A percentile compares a stretch with the other conserved stretches of the same genome.
Evolutionary conservation across 345 rosid species (phyloP).

Genomic region (Salix koriyanagi): DNA sequence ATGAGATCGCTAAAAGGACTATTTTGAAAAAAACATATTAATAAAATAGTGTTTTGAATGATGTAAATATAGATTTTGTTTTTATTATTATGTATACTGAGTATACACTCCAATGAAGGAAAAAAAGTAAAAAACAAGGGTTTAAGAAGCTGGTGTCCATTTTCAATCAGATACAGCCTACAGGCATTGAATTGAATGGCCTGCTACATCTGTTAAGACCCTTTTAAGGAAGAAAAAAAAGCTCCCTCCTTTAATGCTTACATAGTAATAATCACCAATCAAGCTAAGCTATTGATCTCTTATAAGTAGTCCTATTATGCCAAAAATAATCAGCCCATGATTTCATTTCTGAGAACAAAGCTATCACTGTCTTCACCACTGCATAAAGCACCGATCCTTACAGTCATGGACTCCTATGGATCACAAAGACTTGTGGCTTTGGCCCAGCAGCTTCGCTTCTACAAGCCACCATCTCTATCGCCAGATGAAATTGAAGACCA

Average conservation of each 20-base stretch:
- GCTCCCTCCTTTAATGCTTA: neutral
- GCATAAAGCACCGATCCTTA: neutral
- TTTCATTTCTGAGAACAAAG: slow-evolving; percentile 33
- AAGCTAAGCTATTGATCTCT: neutral
- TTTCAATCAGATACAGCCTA: too few species aligned
- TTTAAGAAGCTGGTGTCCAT: too few species aligned
- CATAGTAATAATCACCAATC: neutral
- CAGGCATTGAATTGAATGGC: too few species aligned
- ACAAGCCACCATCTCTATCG: slow-evolving; percentile 48
- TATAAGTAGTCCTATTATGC: neutral
- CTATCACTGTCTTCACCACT: slow-evolving; percentile 18
- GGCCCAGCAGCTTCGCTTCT: slow-evolving; percentile 69
- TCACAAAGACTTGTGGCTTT: slow-evolving; percentile 43
- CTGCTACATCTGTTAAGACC: too few species aligned
- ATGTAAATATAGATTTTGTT: too few species aligned
- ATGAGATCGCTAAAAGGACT: too few species aligned
- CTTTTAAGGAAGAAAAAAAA: slow-evolving; percentile 13
- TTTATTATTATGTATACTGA: too few species aligned
- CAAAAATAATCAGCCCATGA: slow-evolving; percentile 27
- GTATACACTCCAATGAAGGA: too few species aligned
- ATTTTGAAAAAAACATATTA: too few species aligned
- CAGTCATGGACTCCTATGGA: slow-evolving; percentile 43
- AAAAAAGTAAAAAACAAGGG: too few species aligned
- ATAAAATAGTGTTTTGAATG: too few species aligned
- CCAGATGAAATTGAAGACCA: slow-evolving; percentile 48